Base-by-base conservation (phyloP, 2,329 filamentous ascomycete genomes). In the Didymosphaeria variabile region DNA sequence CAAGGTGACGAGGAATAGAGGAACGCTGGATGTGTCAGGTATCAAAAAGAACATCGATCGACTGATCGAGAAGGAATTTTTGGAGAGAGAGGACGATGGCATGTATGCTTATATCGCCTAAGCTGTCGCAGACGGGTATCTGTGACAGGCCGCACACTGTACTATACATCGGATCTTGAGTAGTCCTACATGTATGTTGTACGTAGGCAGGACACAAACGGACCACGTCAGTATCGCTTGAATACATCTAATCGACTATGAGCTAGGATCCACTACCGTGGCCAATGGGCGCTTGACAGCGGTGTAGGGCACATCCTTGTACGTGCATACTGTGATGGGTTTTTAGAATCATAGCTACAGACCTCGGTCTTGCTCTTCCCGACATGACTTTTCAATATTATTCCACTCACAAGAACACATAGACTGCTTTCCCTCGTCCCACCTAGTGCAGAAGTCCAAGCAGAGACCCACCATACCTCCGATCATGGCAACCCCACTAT, bases 31-130 rank as follows among this genome's bases (percentile, higher is more conserved):
- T 73, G 87, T 93, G 44, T 84, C 84, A 1, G 93, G 95, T 65
- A 98, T 99, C 67, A 99, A 99, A 87, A 90, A 91, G 82, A 96
- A 98, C 77, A 97, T 99, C 79, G 95, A 98, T 79, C 93, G 92
- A 88, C 94, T 79, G 68, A 79, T 79, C 63, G 76, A 79, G 69
- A 79, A 79, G 68, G 76, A 79, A 55, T 79, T 75, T 60, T 56
- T 78, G 63, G 76, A 79, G 62, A 66, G 76, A 46, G 76, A 77
- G 65, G 75, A 79, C 1, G 73, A 73, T 59, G 76, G 76, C 21
- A 75, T 72, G 67, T 84, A 83, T 71, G 74, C 72, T 59, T 84
- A 84, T 68, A 76, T 84, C 68, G 82, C 82, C 26, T 83, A 72
- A 32, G 26, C 26, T 2, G 7, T 9, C 9, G 17, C n/a, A 31